Base-by-base conservation (phyloP, 2,329 filamentous ascomycete genomes). In the Huntiella bhutanensis region DNA sequence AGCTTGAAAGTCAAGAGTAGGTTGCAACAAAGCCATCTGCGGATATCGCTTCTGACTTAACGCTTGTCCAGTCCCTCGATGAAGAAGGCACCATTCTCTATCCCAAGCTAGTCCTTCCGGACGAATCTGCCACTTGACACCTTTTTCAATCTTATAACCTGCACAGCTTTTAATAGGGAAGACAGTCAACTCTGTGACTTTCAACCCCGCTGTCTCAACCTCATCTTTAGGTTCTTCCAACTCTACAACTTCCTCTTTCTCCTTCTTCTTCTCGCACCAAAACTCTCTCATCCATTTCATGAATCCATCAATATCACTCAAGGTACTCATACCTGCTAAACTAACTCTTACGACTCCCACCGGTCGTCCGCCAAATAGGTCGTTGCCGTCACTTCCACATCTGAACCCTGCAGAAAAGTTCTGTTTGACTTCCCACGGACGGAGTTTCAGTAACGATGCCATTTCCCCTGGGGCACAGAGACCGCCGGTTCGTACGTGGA, bases 91-190 rank as follows among this genome's bases (percentile, higher is more conserved):
- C 88, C 91, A 98, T 64, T 96, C 88, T 51, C 91, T 73, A 59
- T 98, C 91, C 86, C 88, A 96, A 6, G 78, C 81, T 2, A 98
- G 67, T 0, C 91, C 91, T 62, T 95, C 86, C 5, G 72, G 67
- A 47, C 73, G 75, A 15, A 96, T 70, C 54, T 82, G 76, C 91
- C 91, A 98, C 11, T 67, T 57, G 5, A 63, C 64, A 2, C 66
- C 70, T 1, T 62, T 51, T 1, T 85, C 80, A 28, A 96, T 68
- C 33, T 66, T 65, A 58, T 81, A 93, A 1, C 82, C 82, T 12
- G 77, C 82, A 55, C 91, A 96, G 58, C 86, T 94, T 61, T 98
- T 98, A 57, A 98, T 87, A 0, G 91, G 91, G 56, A 86, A 98
- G 1, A 96, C 73, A 1, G 69, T 75, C 12, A 87, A 70, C 45